phyloP scores from a whole-genome alignment of 805 yeast species.

The Wickerhamiella sergipiensis region DNA sequence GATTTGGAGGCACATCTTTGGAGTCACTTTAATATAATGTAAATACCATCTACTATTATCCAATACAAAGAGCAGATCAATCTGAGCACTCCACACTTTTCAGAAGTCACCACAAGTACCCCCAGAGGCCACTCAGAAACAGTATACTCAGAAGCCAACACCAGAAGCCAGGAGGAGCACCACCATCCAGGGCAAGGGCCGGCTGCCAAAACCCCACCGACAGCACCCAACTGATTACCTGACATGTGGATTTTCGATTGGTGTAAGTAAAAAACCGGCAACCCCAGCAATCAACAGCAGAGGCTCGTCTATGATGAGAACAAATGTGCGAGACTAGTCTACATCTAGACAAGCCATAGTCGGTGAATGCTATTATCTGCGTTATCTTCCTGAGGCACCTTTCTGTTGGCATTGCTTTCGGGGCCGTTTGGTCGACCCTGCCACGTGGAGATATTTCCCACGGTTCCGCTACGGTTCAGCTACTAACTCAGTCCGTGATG shows the following conservation, averaged over 20 bases:
- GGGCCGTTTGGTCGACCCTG: background rate
- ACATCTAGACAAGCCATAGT: background rate
- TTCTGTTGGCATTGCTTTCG: too few relatives aligned
- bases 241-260: constrained; percentile 35
- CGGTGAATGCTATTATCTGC: background rate
- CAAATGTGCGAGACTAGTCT: background rate
- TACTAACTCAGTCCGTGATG: constrained; percentile 44
- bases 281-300: background rate
- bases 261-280: constrained; percentile 25
- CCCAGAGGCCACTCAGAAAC: too few relatives aligned
- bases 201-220: background rate
- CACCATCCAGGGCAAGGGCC: background rate
- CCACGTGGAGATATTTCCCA: background rate
- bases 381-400: background rate
- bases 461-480: too few relatives aligned
- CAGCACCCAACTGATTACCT: background rate
- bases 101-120: too few relatives aligned
- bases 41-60: too few relatives aligned
- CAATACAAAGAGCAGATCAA: too few relatives aligned
- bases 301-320: background rate
- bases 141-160: too few relatives aligned
- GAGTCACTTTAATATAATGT: too few relatives aligned
- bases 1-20: too few relatives aligned
- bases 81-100: too few relatives aligned
- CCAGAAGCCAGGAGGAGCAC: too few relatives aligned